phyloP scores from a whole-genome alignment of 345 rosid genomes.

The Ceriops zippeliana region DNA sequence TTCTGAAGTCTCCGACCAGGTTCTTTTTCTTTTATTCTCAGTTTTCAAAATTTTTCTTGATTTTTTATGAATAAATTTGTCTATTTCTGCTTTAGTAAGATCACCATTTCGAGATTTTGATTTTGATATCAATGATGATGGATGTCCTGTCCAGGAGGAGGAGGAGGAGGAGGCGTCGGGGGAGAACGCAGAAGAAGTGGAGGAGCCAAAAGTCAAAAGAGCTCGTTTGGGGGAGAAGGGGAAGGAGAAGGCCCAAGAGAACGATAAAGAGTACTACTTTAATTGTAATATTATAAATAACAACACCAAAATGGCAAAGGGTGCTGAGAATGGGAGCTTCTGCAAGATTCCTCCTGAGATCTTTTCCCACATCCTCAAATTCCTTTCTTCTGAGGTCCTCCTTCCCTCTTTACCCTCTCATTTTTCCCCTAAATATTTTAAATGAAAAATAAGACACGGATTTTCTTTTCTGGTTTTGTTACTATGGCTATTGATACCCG shows the following conservation, averaged over 20 bases:
- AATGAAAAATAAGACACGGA: too few species aligned
- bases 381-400: constrained; percentile 81
- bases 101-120: too few species aligned
- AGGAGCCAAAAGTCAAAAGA: too few species aligned
- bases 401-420: background rate
- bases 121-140: too few species aligned
- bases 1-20: constrained; percentile 49
- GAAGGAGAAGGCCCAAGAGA: constrained; percentile 31
- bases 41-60: background rate
- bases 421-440: background rate
- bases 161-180: background rate
- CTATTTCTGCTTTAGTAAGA: too few species aligned
- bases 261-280: background rate
- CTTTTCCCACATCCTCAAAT: constrained; percentile 79
- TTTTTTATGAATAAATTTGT: background rate
- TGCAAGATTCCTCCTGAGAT: constrained; percentile 78
- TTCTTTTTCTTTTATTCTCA: background rate
- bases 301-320: constrained; percentile 19
- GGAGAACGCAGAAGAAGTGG: too few species aligned
- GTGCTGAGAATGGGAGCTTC: constrained; percentile 64
- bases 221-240: constrained; percentile 8
- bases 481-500: background rate
- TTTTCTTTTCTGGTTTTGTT: background rate
- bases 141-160: constrained; percentile 3
- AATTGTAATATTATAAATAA: background rate